phyloP scores from a whole-genome alignment of 2,329 filamentous ascomycete genomes.

The Microdochium bolleyi region DNA sequence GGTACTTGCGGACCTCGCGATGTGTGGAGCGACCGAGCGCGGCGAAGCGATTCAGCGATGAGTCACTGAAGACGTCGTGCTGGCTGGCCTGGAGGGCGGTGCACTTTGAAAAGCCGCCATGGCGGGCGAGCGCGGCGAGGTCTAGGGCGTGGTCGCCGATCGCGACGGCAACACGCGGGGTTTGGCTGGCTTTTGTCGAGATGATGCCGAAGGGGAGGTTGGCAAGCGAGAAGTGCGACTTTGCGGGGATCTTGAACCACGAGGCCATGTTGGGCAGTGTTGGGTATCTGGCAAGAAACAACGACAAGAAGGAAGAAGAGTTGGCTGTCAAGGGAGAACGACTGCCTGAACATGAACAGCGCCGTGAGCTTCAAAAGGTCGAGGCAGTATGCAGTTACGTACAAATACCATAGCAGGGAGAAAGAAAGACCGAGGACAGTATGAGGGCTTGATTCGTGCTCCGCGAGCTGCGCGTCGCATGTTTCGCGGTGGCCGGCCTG shows the following conservation, averaged over 20 bases:
- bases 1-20: constrained; percentile 60
- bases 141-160: constrained; percentile 37
- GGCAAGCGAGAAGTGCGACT: constrained; percentile 28
- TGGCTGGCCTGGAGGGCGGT: background rate
- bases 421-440: too few relatives aligned
- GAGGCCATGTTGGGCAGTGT: background rate
- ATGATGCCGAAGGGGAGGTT: constrained; percentile 39
- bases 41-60: constrained; percentile 63
- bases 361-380: too few relatives aligned
- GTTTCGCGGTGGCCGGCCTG: too few relatives aligned
- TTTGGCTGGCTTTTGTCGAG: constrained; percentile 15
- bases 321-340: too few relatives aligned
- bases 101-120: constrained; percentile 3
- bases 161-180: constrained; percentile 33
- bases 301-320: background rate
- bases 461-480: too few relatives aligned
- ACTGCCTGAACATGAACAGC: too few relatives aligned
- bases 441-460: too few relatives aligned
- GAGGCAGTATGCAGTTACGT: too few relatives aligned
- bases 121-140: constrained; percentile 26
- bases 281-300: background rate
- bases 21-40: constrained; percentile 63
- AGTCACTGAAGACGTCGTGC: constrained; percentile 22
- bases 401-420: too few relatives aligned
- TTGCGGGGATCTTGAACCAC: background rate